These are phyloP conservation scores for Fragilariopsis cylindrus DNA, from an alignment of 108 stramenopile genomes.

Conservation along the genomic window DNA sequence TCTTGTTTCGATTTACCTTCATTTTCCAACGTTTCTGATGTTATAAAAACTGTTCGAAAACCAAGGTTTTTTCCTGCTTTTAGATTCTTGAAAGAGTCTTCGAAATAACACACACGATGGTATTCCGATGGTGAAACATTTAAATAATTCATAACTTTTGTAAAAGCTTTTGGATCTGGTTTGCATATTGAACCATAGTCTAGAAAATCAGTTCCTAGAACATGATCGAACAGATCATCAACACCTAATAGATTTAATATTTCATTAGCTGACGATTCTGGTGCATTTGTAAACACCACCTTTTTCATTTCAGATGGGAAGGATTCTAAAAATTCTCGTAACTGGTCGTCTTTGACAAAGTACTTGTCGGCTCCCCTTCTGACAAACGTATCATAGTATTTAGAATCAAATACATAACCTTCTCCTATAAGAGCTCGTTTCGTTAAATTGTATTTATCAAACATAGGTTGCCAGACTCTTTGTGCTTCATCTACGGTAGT, in stretches of 20 bases:
- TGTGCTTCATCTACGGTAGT: constrained; percentile 33
- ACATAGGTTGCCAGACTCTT: constrained; percentile 38
- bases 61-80: constrained; percentile 38
- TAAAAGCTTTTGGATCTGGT: constrained; percentile 41
- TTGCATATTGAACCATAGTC: constrained; percentile 31
- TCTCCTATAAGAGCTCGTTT: constrained; percentile 42
- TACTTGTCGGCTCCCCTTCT: constrained; percentile 32
- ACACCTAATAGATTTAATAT: constrained; percentile 38
- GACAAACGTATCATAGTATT: constrained; percentile 34
- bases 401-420: constrained; percentile 41
- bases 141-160: constrained; percentile 33
- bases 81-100: constrained; percentile 49
- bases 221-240: constrained; percentile 35
- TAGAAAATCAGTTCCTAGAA: constrained; percentile 38
- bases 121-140: not conserved
- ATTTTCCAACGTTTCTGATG: constrained; percentile 19
- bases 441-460: constrained; percentile 46
- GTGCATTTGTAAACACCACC: constrained; percentile 46
- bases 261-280: constrained; percentile 37
- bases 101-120: constrained; percentile 41
- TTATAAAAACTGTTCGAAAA: constrained; percentile 41
- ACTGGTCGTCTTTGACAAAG: constrained; percentile 21
- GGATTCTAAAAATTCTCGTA: constrained; percentile 34
- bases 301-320: constrained; percentile 33
- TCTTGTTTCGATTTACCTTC: constrained; percentile 24